These are phyloP conservation scores for Penicillium brasilianum DNA, from an alignment of 2,329 filamentous ascomycete species.

Conservation along the genomic window DNA sequence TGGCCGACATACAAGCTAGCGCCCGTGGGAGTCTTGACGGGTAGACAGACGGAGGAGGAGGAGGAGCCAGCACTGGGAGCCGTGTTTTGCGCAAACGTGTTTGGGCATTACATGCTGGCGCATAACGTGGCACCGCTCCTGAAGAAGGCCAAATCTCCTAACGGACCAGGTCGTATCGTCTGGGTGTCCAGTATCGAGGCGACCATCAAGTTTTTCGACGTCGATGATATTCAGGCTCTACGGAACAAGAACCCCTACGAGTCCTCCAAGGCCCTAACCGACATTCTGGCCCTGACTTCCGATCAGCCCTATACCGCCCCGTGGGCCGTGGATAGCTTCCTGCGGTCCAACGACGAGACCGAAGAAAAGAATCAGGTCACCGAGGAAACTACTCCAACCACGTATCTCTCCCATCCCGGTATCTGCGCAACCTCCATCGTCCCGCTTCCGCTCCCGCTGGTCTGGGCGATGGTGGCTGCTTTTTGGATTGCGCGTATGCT, in stretches of 20 bases:
- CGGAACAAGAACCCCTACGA: slow-evolving; percentile 73
- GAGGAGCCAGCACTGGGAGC: slow-evolving; percentile 70
- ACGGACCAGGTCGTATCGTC: slow-evolving; percentile 69
- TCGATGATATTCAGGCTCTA: slow-evolving; percentile 78
- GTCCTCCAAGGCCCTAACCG: slow-evolving; percentile 83
- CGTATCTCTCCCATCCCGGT: slow-evolving; percentile 85
- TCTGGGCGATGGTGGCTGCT: slow-evolving; percentile 68
- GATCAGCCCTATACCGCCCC: slow-evolving; percentile 67
- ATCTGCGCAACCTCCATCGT: slow-evolving; percentile 83
- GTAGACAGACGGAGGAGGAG: slow-evolving; percentile 51
- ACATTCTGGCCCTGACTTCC: slow-evolving; percentile 77
- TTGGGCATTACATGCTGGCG: slow-evolving; percentile 89
- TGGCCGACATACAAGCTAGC: slow-evolving; percentile 79
- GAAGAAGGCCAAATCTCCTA: slow-evolving; percentile 49
- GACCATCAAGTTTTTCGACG: slow-evolving; percentile 59
- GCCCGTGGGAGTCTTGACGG: slow-evolving; percentile 59
- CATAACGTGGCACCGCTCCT: slow-evolving; percentile 81
- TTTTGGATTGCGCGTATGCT: slow-evolving; percentile 76
- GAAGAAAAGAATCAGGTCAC: slow-evolving; percentile 12
- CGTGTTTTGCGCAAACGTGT: slow-evolving; percentile 89
- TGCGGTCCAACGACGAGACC: slow-evolving; percentile 31
- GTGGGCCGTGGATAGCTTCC: slow-evolving; percentile 60
- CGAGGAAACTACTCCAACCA: slow-evolving; percentile 53
- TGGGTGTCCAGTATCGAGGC: slow-evolving; percentile 88
- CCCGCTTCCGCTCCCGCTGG: slow-evolving; percentile 71